phyloP scores from a whole-genome alignment of 345 rosid species.

The Eucalyptus guilfoylei region DNA sequence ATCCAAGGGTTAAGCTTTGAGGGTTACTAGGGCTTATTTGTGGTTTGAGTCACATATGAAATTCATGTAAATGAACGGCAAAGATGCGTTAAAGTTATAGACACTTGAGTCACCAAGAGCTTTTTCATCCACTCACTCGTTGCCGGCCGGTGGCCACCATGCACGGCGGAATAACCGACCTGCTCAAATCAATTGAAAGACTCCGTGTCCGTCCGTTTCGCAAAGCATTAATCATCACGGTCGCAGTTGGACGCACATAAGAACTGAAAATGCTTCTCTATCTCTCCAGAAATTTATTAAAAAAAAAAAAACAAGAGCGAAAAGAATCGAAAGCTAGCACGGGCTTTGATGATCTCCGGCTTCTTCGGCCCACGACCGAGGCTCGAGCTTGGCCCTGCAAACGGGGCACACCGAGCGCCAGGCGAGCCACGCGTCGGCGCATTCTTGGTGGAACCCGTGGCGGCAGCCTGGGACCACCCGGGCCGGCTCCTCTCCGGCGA shows the following conservation, averaged over 20 bases:
- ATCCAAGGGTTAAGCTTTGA: background rate
- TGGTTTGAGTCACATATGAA: background rate
- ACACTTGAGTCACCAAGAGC: background rate
- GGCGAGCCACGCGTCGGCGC: constrained; percentile 81
- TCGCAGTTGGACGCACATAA: too few species aligned
- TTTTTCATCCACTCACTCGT: background rate
- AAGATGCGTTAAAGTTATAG: background rate
- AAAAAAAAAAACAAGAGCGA: background rate
- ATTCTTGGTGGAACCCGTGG: constrained; percentile 70
- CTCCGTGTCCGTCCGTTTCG: background rate
- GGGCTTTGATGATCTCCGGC: background rate
- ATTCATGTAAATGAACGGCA: too few species aligned
- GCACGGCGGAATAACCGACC: background rate
- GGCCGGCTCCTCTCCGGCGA: constrained; percentile 43
- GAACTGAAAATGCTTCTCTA: background rate
- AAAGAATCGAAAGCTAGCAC: background rate
- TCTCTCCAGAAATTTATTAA: background rate
- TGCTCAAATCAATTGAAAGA: background rate
- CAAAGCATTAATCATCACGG: background rate
- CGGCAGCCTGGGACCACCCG: constrained; percentile 72
- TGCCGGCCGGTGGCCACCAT: background rate
- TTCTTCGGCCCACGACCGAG: background rate
- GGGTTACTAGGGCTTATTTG: background rate
- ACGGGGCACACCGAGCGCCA: constrained; percentile 54
- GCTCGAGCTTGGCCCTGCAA: constrained; percentile 46